Base-by-base conservation (phyloP, 176 grass and related monocot genomes). In the Musa troglodytarum region DNA sequence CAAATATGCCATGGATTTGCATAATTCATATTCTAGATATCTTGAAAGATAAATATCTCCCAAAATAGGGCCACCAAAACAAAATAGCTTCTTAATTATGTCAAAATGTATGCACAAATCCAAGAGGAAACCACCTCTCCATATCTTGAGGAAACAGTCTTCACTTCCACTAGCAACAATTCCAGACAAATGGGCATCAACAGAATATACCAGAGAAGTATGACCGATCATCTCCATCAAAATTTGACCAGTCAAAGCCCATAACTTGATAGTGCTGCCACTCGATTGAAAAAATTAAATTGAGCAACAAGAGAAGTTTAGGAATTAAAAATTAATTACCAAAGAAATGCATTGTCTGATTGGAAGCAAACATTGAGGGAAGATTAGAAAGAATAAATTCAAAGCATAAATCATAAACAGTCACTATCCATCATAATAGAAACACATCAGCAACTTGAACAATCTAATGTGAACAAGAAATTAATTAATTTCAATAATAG, bases 121-220 rank as follows among this genome's bases (percentile, higher is more conserved):
- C 9, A 20, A 50, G 34, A 20, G 62, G 62, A 66, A 61, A 59
- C 54, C 62, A 98, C 95, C 95, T 94, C 86, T 93, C 95, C 95
- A 99, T 85, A 99, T 86, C 78, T 99, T 99, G 5, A 91, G 79
- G 63, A 85, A 89, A 19, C 82, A 79, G 74, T 99, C 95, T 85
- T 99, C 95, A 76, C 95, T 91, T 61, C 90, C 90, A 86, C 90
- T 99, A 73, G 90, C 95, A 93, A 99, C 80, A 72, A 91, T 80
- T 82, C 95, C 95, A 59, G 90, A 99, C 22, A 86, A 85, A 86
- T 99, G 86, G 53, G 84, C 82, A 53, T 89, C 90, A 34, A 99
- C 90, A 57, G 90, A 98, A 91, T 99, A 99, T 71, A 99, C 86
- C 65, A 99, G 90, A 87, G 95, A 99, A 79, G 86, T 89, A 75